A percentile compares a stretch with the other conserved stretches of the same genome.
phyloP scores from a whole-genome alignment of 495 filamentous ascomycete genomes.

The Hypoxylon fuscum region DNA sequence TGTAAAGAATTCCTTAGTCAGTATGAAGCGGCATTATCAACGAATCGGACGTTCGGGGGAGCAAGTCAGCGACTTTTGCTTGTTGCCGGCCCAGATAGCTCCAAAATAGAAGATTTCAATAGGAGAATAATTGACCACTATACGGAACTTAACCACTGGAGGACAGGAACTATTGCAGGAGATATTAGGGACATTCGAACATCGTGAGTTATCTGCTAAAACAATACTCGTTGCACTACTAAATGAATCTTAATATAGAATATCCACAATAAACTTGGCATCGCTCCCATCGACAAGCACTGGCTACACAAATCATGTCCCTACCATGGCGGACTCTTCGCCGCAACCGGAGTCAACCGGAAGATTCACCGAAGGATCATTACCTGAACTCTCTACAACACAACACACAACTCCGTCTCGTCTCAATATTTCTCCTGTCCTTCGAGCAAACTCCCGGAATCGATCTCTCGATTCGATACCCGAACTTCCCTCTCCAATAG shows the following conservation, averaged over 20 bases:
- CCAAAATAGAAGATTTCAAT: slow-evolving; percentile 32
- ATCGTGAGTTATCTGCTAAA: slow-evolving; percentile 22
- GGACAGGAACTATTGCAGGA: slow-evolving; percentile 1
- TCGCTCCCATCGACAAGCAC: neutral
- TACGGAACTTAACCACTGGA: slow-evolving; percentile 28
- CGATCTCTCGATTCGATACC: slow-evolving; percentile 27
- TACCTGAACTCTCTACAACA: neutral
- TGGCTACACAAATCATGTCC: neutral
- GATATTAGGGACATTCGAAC: slow-evolving; percentile 13
- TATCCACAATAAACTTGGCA: neutral
- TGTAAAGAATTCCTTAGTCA: slow-evolving; percentile 36
- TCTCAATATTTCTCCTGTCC: slow-evolving; percentile 19
- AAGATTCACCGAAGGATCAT: slow-evolving; percentile 6
- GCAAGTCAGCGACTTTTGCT: slow-evolving; percentile 27
- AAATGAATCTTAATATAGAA: slow-evolving; percentile 13
- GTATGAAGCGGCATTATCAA: slow-evolving; percentile 29
- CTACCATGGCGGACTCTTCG: neutral
- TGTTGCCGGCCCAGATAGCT: slow-evolving; percentile 24
- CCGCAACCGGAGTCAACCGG: slow-evolving; percentile 4
- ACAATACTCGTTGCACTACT: neutral
- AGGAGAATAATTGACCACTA: slow-evolving; percentile 33
- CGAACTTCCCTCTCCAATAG: slow-evolving; percentile 31
- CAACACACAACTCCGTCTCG: neutral
- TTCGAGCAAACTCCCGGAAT: slow-evolving; percentile 26
- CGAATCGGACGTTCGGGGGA: slow-evolving; percentile 6